Conservation (phyloP, 2,329 filamentous ascomycete genomes). For the Drechslerella dactyloides region DNA sequence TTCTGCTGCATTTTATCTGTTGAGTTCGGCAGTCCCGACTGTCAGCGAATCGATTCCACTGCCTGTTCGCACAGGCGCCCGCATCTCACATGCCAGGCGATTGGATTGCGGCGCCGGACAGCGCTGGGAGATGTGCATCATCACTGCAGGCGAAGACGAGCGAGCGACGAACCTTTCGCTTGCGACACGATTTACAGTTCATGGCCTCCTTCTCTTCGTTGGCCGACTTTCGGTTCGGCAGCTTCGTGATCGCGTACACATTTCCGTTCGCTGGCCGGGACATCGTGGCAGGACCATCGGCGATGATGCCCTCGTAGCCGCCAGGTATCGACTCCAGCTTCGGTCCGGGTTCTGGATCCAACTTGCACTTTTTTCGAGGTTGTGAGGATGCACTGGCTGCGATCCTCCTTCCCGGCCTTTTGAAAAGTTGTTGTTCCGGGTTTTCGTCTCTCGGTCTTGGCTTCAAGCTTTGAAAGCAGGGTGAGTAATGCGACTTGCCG, state of each 20-base stretch:
- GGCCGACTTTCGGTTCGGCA: conserved; percentile 65
- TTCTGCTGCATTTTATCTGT: conserved; percentile 89
- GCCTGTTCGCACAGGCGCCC: not conserved
- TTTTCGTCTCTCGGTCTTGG: conserved; percentile 1
- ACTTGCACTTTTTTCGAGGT: conserved; percentile 32
- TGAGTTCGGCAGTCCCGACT: conserved; percentile 32
- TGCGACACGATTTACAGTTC: conserved; percentile 94
- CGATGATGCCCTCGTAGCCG: conserved; percentile 49
- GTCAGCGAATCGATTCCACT: conserved; percentile 31
- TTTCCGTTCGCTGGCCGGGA: conserved; percentile 48
- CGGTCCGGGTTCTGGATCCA: conserved; percentile 42
- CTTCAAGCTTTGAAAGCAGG: not conserved
- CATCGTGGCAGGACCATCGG: conserved; percentile 49
- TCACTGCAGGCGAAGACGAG: conserved; percentile 46
- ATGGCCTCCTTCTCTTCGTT: conserved; percentile 85
- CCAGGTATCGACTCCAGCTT: conserved; percentile 50
- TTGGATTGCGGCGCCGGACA: conserved; percentile 17
- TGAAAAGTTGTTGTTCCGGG: not conserved
- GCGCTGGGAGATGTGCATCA: conserved; percentile 20
- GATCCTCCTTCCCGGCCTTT: conserved; percentile 33
- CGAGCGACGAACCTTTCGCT: conserved; percentile 75
- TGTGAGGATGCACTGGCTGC: conserved; percentile 39
- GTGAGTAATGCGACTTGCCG: not conserved
- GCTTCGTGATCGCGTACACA: conserved; percentile 51
- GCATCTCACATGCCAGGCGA: conserved; percentile 37